These are phyloP conservation scores for Boechera stricta DNA, from an alignment of 345 rosid genomes.

Conservation along the genomic window DNA sequence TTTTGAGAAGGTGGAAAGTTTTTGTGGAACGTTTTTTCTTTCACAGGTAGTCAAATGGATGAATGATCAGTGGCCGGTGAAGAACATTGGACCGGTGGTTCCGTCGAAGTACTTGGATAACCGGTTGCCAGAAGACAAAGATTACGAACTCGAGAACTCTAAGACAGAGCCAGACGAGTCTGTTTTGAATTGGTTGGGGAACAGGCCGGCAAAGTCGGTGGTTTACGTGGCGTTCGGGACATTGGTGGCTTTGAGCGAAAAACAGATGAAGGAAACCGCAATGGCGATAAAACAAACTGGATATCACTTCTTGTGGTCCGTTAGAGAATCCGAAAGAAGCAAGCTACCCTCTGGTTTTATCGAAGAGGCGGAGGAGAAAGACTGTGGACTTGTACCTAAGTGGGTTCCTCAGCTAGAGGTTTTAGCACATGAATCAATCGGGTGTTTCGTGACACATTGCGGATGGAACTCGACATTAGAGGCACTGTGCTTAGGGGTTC, in stretches of 20 bases:
- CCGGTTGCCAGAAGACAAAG: constrained; percentile 56
- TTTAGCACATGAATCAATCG: constrained; percentile 53
- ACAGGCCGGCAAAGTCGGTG: constrained; percentile 51
- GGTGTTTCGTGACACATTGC: constrained; percentile 70
- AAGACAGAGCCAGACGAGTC: constrained; percentile 45
- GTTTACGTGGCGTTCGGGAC: constrained; percentile 66
- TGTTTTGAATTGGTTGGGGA: constrained; percentile 54
- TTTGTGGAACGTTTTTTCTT: not conserved
- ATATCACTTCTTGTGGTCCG: constrained; percentile 62
- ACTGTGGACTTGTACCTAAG: constrained; percentile 50
- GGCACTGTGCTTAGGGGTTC: constrained; percentile 64
- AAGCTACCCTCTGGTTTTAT: constrained; percentile 52
- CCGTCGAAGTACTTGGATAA: constrained; percentile 63
- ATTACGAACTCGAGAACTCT: constrained; percentile 57
- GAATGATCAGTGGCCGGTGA: constrained; percentile 50
- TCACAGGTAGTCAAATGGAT: constrained; percentile 53
- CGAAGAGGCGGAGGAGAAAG: constrained; percentile 45
- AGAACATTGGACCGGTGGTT: constrained; percentile 59
- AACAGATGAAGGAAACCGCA: constrained; percentile 66
- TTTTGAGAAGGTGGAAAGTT: not conserved
- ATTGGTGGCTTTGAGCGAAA: constrained; percentile 49
- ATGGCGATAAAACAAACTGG: constrained; percentile 50
- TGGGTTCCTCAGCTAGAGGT: constrained; percentile 69
- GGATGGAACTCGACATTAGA: constrained; percentile 80
- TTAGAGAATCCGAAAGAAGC: constrained; percentile 53